Evolutionary conservation across 306 rosid species (phyloP), one percentile per base, ranked within the genome.

Genomic region (Arachis stenosperma): DNA sequence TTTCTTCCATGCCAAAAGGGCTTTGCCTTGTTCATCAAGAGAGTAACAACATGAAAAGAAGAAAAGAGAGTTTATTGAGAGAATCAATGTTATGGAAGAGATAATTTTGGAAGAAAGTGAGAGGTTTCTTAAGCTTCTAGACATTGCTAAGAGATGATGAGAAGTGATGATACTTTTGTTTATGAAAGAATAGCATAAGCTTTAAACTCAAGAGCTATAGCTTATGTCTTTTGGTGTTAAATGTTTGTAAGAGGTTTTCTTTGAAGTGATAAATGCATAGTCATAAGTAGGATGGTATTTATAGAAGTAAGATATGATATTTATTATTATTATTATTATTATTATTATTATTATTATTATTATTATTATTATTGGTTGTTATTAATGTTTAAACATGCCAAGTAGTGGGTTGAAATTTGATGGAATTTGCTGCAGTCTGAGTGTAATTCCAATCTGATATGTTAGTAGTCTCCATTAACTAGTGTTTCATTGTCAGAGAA

Each of bases 1-100:
- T 65, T 82, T 69, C 72, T 88, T 93, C 98, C 98, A 93, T 81
- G 86, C 47, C 5, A 93, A 36, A 78, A 93, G 97, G 78, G 88
- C 87, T 71, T 82, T 88, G 43, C 96, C 93, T 75, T 93, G 91
- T 72, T 93, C 97, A 79, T 87, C 77, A 75, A 88, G 80, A 79
- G 98, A 86, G 91, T 78, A 75, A 78, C 88, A 84, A 43, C 61
- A 81, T 69, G 82, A 56, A 78, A 88, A 81, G 79, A 88, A 81
- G 79, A 85, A 67, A 69, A 86, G 84, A 69, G 77, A 63, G 85
- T 41, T 83, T 76, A 86, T 39, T 42, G 77, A 81, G 17, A 85
- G 67, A 55, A 88, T 58, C 51, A 89, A 77, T 69, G 82, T 17
- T 68, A 87, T 71, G 80, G 73, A 33, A 33, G 3, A 80, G 79